These are phyloP conservation scores for Fraxinus greggii DNA, from an alignment of 305 asterid genomes.

Conservation along the genomic window DNA sequence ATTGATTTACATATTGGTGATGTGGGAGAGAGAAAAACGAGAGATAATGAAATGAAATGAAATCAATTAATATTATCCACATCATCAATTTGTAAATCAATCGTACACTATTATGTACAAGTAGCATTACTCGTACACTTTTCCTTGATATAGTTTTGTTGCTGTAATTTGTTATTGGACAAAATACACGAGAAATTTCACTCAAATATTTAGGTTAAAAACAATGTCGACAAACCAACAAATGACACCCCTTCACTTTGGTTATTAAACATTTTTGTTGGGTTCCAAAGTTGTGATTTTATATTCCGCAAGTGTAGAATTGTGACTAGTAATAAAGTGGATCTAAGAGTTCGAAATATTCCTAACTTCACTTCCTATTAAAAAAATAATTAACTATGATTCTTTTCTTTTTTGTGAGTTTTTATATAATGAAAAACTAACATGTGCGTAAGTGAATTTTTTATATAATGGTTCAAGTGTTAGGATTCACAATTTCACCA, in stretches of 20 bases:
- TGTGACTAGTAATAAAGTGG: neutral
- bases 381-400: neutral
- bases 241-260: neutral
- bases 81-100: neutral
- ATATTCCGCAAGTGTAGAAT: neutral
- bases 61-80: neutral
- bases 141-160: neutral
- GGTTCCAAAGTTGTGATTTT: neutral
- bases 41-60: neutral
- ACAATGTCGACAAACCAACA: neutral
- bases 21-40: neutral
- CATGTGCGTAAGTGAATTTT: neutral
- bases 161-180: neutral
- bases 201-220: neutral
- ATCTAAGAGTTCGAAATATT: neutral
- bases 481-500: neutral
- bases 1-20: neutral
- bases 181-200: neutral
- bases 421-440: neutral
- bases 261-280: neutral
- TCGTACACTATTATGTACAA: neutral
- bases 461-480: neutral
- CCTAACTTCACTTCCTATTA: neutral
- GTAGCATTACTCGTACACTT: neutral
- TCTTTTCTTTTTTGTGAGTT: neutral